Base-by-base conservation (phyloP, 768 basidiomycete genomes). In the Symmetrospora coprosmae region DNA sequence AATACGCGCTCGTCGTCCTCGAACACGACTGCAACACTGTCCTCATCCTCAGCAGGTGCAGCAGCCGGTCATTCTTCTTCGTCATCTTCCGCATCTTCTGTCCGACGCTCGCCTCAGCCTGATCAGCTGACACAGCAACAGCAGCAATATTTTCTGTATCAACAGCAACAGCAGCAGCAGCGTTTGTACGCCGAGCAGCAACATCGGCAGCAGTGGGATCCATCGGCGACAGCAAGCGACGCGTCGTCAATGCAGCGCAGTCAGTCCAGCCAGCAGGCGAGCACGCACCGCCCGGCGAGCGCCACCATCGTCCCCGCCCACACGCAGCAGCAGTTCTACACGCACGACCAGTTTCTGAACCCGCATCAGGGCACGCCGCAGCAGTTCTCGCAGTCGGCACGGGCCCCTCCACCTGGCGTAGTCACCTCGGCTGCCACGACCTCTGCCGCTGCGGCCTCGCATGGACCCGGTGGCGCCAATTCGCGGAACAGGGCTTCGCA, bases 271-370 rank as follows among this genome's bases (percentile, higher is more conserved):
- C 60, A 61, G 39, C 60, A 61, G 50, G 37, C 60, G 7, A 9
- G n/a, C n/a, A 21, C 25, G 28, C 61, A 62, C 27, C 50, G 61
- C 4, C 61, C 61, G 21, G 61, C 61, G 14, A 43, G 38, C 33
- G 59, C 61, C 28, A 62, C 51, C 27, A 33, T 62, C 21, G 53
- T 56, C 11, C 61, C 61, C 21, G 33, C 59, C 2, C 58, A 27
- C 6, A 30, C 31, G 7, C 5, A 21, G 2, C 27, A 7, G 23
- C 49, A 55, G n/a, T n/a, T 21, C 53, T 9, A 4, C 52, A 4
- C 61, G 21, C 4, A 21, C 39, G 8, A 34, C 38, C 49, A 35
- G 49, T 35, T 21, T 21, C 28, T 33, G 31, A 30, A 27, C 33
- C 28, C 13, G 49, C 49, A 50, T 8, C 49, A 34, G 31, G 49